Conservation (phyloP, 2,329 filamentous ascomycete species). For the Verticillium nonalfalfae region DNA sequence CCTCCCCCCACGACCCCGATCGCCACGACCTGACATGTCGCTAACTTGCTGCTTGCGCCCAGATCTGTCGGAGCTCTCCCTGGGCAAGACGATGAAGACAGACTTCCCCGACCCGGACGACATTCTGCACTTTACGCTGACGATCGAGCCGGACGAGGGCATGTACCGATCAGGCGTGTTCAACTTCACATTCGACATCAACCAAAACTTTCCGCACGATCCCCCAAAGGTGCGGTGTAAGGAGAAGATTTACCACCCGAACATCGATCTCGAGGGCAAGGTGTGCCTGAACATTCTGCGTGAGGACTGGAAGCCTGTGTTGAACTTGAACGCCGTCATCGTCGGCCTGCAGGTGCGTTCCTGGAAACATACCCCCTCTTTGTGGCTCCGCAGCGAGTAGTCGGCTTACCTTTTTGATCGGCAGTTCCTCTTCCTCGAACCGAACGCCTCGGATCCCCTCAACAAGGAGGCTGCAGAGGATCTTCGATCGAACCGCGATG, state of each 20-base stretch:
- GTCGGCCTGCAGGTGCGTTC: conserved; percentile 77
- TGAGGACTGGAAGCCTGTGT: conserved; percentile 98
- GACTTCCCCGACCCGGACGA: conserved; percentile 78
- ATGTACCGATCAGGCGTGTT: conserved; percentile 86
- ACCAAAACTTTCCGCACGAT: conserved; percentile 93
- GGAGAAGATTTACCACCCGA: conserved; percentile 98
- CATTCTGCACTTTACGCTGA: conserved; percentile 77
- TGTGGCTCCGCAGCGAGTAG: neutral
- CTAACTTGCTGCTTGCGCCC: conserved; percentile 1
- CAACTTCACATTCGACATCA: conserved; percentile 86
- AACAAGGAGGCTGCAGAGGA: conserved; percentile 98
- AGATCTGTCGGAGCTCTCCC: conserved; percentile 78
- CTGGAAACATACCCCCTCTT: neutral
- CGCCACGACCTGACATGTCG: neutral
- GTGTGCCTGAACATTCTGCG: conserved; percentile 95
- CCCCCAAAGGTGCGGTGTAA: conserved; percentile 95
- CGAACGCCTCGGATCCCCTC: conserved; percentile 92
- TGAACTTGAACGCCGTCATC: conserved; percentile 95
- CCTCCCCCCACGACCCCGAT: neutral
- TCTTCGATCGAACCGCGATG: conserved; percentile 75
- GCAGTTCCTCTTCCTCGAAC: conserved; percentile 94
- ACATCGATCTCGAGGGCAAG: conserved; percentile 96
- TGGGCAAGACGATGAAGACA: conserved; percentile 74
- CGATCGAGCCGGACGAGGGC: conserved; percentile 78
- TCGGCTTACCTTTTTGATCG: conserved; percentile 6